phyloP scores from a whole-genome alignment of 805 yeast genomes.

The Saturnispora bothae region DNA sequence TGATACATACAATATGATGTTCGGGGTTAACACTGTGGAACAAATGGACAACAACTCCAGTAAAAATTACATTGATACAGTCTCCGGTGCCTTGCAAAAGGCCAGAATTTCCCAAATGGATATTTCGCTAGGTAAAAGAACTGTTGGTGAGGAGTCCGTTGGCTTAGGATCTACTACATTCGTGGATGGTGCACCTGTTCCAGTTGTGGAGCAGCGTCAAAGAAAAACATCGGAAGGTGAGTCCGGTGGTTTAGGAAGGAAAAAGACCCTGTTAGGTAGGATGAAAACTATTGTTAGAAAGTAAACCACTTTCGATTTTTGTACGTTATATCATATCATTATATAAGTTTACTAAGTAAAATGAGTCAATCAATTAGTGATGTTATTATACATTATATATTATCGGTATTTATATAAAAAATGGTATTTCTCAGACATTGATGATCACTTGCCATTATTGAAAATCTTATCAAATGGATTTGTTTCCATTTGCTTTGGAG shows the following conservation, averaged over 20 bases:
- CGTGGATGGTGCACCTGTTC: conserved; percentile 94
- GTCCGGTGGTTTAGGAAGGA: conserved; percentile 57
- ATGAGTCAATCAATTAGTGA: no score
- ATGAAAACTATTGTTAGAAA: conserved; percentile 59
- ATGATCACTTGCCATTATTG: background rate
- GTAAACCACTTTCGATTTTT: background rate
- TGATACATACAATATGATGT: conserved; percentile 61
- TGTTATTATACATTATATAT: no score
- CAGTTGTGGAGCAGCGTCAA: conserved; percentile 14
- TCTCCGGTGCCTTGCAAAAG: conserved; percentile 29
- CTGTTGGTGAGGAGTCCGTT: conserved; percentile 74
- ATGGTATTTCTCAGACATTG: no score
- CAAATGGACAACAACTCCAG: background rate
- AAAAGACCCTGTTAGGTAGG: conserved; percentile 73
- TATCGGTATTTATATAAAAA: no score
- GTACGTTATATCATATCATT: conserved; percentile 3
- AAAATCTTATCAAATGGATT: conserved; percentile 7
- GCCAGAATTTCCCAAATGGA: conserved; percentile 58
- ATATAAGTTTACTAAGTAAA: no score
- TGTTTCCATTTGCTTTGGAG: conserved; percentile 2
- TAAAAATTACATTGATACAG: conserved; percentile 8
- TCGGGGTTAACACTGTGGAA: conserved; percentile 40
- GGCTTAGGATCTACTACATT: conserved; percentile 92
- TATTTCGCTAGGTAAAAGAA: conserved; percentile 44
- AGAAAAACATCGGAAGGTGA: no score